These are phyloP conservation scores for Fusarium chuoi DNA, from an alignment of 2,329 filamentous ascomycete species.

Conservation along the genomic window DNA sequence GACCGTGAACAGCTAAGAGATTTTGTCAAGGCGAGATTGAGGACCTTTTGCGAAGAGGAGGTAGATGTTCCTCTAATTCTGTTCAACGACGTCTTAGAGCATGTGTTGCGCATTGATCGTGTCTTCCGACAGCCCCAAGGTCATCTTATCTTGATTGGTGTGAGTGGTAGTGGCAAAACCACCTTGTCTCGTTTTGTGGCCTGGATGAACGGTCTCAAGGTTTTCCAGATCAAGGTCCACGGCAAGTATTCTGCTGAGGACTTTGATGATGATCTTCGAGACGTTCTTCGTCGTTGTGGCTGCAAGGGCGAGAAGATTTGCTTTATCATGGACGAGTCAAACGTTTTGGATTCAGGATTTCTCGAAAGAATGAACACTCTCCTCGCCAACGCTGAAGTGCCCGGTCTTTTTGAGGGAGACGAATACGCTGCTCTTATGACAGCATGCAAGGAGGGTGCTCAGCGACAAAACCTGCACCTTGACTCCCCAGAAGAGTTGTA, in stretches of 20 bases:
- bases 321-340: constrained; percentile 99
- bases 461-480: constrained; percentile 91
- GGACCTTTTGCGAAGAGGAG: constrained; percentile 99
- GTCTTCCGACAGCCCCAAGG: constrained; percentile 98
- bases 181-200: constrained; percentile 97
- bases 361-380: constrained; percentile 99
- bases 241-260: constrained; percentile 98
- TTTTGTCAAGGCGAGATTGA: constrained; percentile 95
- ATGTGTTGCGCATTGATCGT: constrained; percentile 96
- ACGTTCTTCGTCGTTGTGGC: constrained; percentile 90
- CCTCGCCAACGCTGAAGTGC: constrained; percentile 98
- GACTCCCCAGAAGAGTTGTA: constrained; percentile 99
- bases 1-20: constrained; percentile 94
- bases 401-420: constrained; percentile 98
- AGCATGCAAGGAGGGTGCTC: constrained; percentile 96
- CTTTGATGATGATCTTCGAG: constrained; percentile 96
- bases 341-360: constrained; percentile 98
- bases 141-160: constrained; percentile 97
- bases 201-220: constrained; percentile 99
- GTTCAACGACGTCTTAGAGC: constrained; percentile 99
- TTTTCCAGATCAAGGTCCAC: constrained; percentile 99
- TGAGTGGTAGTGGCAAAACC: constrained; percentile 98
- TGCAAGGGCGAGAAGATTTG: constrained; percentile 99
- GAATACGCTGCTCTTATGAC: constrained; percentile 99
- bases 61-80: constrained; percentile 97